Percentiles rank a stretch among this genome's conserved stretches.
These are phyloP conservation scores for Camelina hispida DNA, from an alignment of 345 rosid genomes.

Conservation along the genomic window DNA sequence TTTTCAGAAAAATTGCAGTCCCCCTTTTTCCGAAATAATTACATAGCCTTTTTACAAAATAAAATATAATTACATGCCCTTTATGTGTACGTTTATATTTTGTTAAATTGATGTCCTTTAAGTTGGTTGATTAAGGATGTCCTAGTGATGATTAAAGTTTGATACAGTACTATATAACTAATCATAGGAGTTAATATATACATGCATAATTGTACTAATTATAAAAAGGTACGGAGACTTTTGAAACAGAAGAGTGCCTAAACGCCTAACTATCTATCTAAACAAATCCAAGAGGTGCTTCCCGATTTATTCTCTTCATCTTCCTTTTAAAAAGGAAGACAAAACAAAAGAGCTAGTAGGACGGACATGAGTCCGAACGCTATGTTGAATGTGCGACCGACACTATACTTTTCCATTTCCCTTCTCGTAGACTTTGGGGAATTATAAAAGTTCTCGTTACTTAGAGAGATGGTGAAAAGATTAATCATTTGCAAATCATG, in stretches of 20 bases:
- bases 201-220: background rate
- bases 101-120: too few species aligned
- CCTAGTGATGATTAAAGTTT: background rate
- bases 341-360: too few species aligned
- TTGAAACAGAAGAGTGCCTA: slow-evolving; percentile 28
- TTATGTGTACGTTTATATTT: background rate
- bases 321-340: too few species aligned
- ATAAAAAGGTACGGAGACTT: slow-evolving; percentile 1
- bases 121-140: slow-evolving; percentile 12
- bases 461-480: background rate
- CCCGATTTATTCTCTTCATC: too few species aligned
- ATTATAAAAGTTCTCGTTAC: background rate
- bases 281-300: too few species aligned
- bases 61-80: background rate
- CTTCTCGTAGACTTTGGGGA: background rate
- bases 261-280: too few species aligned
- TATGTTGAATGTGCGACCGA: too few species aligned
- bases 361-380: too few species aligned
- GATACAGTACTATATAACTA: background rate
- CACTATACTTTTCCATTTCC: slow-evolving; percentile 26
- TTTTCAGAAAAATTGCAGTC: background rate
- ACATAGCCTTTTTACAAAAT: too few species aligned
- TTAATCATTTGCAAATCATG: too few species aligned
- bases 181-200: too few species aligned
- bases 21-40: background rate